Percentiles rank a stretch among this genome's conserved stretches.
Evolutionary conservation across 139 green algal species (phyloP).

Genomic region (Raphidocelis subcapitata): DNA sequence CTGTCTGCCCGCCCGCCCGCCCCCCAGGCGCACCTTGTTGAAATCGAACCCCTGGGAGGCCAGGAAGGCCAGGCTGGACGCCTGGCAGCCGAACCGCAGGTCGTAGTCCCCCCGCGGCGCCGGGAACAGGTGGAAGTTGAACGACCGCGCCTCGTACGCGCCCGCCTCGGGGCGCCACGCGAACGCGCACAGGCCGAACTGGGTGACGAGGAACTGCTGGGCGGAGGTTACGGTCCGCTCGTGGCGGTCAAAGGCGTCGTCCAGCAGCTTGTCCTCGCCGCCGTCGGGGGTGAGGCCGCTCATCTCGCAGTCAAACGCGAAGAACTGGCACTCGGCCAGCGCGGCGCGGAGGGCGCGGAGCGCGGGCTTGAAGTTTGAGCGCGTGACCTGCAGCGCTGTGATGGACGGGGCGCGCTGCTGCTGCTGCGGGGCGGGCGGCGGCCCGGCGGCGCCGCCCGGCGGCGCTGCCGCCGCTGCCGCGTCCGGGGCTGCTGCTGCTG

Average conservation of each 20-base stretch:
- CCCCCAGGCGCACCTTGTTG: slow-evolving; percentile 70
- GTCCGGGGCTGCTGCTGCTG: too few species aligned
- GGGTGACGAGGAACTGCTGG: slow-evolving; percentile 58
- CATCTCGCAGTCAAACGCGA: slow-evolving; percentile 72
- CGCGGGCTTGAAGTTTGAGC: slow-evolving; percentile 59
- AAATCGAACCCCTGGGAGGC: slow-evolving; percentile 69
- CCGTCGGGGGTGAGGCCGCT: slow-evolving; percentile 46
- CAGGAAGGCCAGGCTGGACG: slow-evolving; percentile 65
- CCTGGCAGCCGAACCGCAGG: slow-evolving; percentile 70
- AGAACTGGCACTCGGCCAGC: slow-evolving; percentile 41
- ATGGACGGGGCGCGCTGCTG: too few species aligned
- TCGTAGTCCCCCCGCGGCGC: slow-evolving; percentile 39
- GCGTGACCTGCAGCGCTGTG: slow-evolving; percentile 52
- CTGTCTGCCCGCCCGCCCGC: too few species aligned
- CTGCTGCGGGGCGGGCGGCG: too few species aligned
- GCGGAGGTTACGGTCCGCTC: slow-evolving; percentile 17
- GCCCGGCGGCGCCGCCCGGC: too few species aligned
- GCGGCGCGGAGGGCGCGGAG: slow-evolving; percentile 54
- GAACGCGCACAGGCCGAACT: slow-evolving; percentile 70
- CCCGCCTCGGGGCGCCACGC: slow-evolving; percentile 9
- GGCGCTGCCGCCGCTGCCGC: too few species aligned
- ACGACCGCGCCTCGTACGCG: slow-evolving; percentile 49
- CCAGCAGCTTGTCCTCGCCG: slow-evolving; percentile 20
- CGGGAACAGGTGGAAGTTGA: slow-evolving; percentile 82
- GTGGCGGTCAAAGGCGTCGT: slow-evolving; percentile 41